These are phyloP conservation scores for Bodo saltans DNA, from an alignment of 78 protist species.

Conservation along the genomic window DNA sequence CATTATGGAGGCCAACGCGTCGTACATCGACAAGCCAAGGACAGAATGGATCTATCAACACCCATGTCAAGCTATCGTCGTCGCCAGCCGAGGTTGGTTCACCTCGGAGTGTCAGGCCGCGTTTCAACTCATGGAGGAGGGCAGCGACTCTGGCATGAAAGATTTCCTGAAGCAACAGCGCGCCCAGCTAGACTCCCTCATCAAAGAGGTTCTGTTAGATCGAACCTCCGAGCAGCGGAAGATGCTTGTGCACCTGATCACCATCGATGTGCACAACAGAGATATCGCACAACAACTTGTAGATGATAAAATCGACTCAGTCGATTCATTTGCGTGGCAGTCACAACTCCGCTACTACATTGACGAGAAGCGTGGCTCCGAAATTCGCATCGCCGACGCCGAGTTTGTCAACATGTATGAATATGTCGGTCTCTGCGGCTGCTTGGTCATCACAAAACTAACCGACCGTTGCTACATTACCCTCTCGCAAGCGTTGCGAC, in stretches of 20 bases:
- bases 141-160: conserved; percentile 61
- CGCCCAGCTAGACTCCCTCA: conserved; percentile 36
- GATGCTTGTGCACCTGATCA: conserved; percentile 70
- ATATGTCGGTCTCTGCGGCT: conserved; percentile 76
- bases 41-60: conserved; percentile 54
- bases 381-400: conserved; percentile 61
- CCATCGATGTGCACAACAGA: conserved; percentile 80
- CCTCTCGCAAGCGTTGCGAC: conserved; percentile 75
- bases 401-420: conserved; percentile 59
- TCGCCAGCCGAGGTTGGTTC: conserved; percentile 54
- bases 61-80: conserved; percentile 67
- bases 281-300: conserved; percentile 68
- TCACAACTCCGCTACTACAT: conserved; percentile 68
- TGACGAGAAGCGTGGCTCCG: conserved; percentile 51
- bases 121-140: conserved; percentile 66
- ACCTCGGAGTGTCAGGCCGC: conserved; percentile 57
- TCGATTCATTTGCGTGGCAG: conserved; percentile 70
- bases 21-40: conserved; percentile 57
- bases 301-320: conserved; percentile 35
- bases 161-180: conserved; percentile 57
- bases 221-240: conserved; percentile 39
- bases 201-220: conserved; percentile 35
- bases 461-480: conserved; percentile 94
- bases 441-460: conserved; percentile 87
- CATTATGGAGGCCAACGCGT: conserved; percentile 35